Evolutionary conservation across 78 protist genomes (phyloP), one percentile per base, ranked within the genome.

Genomic region (Monocercomonoides exilis): DNA sequence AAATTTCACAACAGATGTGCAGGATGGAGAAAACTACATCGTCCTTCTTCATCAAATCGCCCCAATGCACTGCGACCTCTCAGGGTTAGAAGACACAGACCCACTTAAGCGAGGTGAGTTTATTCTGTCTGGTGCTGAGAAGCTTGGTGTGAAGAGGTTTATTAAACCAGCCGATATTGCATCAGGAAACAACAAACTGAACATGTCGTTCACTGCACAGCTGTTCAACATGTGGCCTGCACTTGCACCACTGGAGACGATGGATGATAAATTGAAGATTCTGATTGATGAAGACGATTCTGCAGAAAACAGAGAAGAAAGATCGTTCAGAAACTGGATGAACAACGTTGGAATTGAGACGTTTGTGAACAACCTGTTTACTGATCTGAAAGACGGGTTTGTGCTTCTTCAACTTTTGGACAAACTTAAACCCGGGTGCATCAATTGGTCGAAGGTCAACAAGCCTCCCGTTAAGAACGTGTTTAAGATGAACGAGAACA

Each of bases 201-300:
- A 97, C 92, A 81, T 95, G 35, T 96, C 97, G 21, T 96, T 97
- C 43, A 95, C 95, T 38, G 98, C 99, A 21, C 93, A 94, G 77
- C 82, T 97, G 41, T 96, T 96, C 96, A 95, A 95, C 94, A 82
- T 44, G 46, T 92, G 80, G 77, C 97, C 97, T 6, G 94, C 93
- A 21, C 90, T 95, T 32, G 94, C 46, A 63, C 93, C 88, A 79
- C 43, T 80, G n/a, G 91, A 85, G 6, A 91, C 91, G 38, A 90
- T 86, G 86, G 70, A 43, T 34, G 91, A 11, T 42, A 77, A 89
- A 80, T 45, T 82, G 64, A 91, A 91, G 42, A 43, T 1, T n/a
- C 6, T 54, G 80, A 2, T 77, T 36, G 43, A 45, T n/a, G 43
- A 34, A 44, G 88, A 85, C 38, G 84, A 89, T 64, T 3, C 44